phyloP scores from a whole-genome alignment of 495 filamentous ascomycete species.

The Wilcoxina mikolae region DNA sequence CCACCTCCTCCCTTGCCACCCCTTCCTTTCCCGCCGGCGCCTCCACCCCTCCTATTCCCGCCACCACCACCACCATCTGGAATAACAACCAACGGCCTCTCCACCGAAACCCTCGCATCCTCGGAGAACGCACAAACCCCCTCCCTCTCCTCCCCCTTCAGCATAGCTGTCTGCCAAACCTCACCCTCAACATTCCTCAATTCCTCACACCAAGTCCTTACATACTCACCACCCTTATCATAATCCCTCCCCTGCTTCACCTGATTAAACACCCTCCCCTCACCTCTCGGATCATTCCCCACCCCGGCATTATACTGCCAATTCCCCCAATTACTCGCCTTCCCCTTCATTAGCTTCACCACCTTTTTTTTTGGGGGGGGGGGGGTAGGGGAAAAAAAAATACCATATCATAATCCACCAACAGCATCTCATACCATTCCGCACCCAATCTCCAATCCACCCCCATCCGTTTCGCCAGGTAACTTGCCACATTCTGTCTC shows the following conservation, averaged over 20 bases:
- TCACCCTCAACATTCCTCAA: constrained; percentile 44
- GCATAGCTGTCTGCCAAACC: constrained; percentile 62
- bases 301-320: constrained; percentile 65
- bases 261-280: constrained; percentile 55
- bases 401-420: constrained; percentile 59
- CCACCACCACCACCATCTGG: constrained; percentile 7
- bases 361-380: too few species aligned
- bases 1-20: neutral
- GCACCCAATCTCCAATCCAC: constrained; percentile 64
- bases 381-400: too few species aligned
- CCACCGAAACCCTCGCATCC: constrained; percentile 11
- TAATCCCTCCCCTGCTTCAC: constrained; percentile 58
- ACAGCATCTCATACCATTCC: constrained; percentile 59
- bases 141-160: constrained; percentile 55
- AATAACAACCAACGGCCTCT: constrained; percentile 9
- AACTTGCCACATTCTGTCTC: constrained; percentile 56
- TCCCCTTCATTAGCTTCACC: too few species aligned
- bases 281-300: constrained; percentile 52
- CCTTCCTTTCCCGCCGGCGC: constrained; percentile 5
- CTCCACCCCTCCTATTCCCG: neutral
- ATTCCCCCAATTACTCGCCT: constrained; percentile 59
- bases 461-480: constrained; percentile 53
- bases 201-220: constrained; percentile 52
- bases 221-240: constrained; percentile 48
- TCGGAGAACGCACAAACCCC: constrained; percentile 34